Percentiles rank a stretch among this genome's conserved stretches.
These are phyloP conservation scores for Asterophora parasitica DNA, from an alignment of 768 basidiomycete species.

Conservation along the genomic window DNA sequence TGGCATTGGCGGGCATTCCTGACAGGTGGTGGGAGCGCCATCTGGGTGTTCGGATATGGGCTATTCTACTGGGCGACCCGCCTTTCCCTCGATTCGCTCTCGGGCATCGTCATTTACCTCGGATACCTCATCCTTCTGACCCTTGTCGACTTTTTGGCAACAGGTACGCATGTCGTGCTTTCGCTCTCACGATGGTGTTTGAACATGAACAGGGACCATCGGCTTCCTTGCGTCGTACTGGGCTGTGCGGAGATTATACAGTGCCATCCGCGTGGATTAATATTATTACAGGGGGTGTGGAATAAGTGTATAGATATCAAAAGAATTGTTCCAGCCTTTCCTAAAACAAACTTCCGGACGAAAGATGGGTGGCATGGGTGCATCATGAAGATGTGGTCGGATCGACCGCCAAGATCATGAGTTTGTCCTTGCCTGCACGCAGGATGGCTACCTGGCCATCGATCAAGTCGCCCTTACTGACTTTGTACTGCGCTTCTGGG, in stretches of 20 bases:
- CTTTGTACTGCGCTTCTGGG: conserved; percentile 39
- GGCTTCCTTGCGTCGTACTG: conserved; percentile 90
- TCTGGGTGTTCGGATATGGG: conserved; percentile 89
- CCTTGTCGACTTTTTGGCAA: conserved; percentile 82
- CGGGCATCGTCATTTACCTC: conserved; percentile 80
- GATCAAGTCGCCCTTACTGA: conserved; percentile 47
- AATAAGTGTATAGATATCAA: background rate
- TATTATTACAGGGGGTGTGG: conserved; percentile 18
- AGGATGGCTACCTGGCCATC: conserved; percentile 59
- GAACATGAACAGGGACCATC: conserved; percentile 72
- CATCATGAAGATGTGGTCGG: background rate
- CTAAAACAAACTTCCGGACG: background rate
- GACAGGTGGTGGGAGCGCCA: conserved; percentile 85
- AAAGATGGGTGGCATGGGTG: background rate
- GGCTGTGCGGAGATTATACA: conserved; percentile 83
- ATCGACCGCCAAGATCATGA: conserved; percentile 43
- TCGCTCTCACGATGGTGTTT: background rate
- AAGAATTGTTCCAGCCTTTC: background rate
- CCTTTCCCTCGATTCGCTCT: conserved; percentile 77
- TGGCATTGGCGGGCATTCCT: conserved; percentile 98
- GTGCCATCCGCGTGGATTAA: conserved; percentile 74
- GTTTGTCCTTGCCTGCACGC: conserved; percentile 71
- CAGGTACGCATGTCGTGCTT: conserved; percentile 45
- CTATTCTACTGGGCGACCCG: conserved; percentile 85
- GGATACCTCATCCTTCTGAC: conserved; percentile 86